A percentile compares a stretch with the other conserved stretches of the same genome.
These are phyloP conservation scores for Physaria fendleri DNA, from an alignment of 345 rosid genomes.

Conservation along the genomic window DNA sequence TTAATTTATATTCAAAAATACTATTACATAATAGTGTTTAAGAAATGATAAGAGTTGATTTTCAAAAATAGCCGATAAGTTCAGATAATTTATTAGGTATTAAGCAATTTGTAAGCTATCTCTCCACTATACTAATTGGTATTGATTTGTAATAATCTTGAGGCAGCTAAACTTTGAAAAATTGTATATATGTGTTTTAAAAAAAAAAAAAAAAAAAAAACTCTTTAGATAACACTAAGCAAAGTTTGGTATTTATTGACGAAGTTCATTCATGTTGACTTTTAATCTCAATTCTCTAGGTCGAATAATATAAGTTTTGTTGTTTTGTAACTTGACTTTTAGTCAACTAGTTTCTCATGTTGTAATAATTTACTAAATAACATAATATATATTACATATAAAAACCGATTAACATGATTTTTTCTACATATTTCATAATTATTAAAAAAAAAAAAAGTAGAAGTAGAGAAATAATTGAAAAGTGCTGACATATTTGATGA, in stretches of 20 bases:
- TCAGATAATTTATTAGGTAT: not conserved
- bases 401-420: not conserved
- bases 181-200: not conserved
- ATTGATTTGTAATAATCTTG: too few species aligned
- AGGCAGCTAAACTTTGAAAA: constrained; percentile 10
- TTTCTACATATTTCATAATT: too few species aligned
- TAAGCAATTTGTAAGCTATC: not conserved
- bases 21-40: too few species aligned
- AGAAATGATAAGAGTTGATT: too few species aligned
- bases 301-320: constrained; percentile 6
- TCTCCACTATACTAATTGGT: too few species aligned
- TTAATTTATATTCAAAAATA: too few species aligned
- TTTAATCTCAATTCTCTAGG: constrained; percentile 3
- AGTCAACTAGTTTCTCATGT: not conserved
- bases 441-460: too few species aligned
- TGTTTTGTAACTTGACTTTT: constrained; percentile 8
- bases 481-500: constrained; percentile 10
- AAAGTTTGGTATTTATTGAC: constrained; percentile 28
- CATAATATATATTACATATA: not conserved
- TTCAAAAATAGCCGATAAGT: not conserved
- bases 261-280: constrained; percentile 31
- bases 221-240: too few species aligned
- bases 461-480: not conserved
- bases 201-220: too few species aligned
- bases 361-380: not conserved